Evolutionary conservation across 1,284 basidiomycete species (phyloP).

Genomic region (Malassezia japonica): DNA sequence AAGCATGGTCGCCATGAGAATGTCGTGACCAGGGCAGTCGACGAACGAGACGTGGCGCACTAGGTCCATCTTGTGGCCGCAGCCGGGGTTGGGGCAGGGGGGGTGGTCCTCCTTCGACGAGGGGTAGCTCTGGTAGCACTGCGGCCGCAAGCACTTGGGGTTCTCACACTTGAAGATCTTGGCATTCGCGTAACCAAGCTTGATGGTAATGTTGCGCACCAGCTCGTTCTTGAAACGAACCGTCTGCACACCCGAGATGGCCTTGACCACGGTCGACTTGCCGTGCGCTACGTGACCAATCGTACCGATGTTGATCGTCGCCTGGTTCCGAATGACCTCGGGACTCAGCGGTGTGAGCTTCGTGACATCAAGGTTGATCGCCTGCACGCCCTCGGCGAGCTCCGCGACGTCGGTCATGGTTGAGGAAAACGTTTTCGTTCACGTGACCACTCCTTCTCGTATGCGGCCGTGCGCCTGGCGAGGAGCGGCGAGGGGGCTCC

Average conservation of each 20-base stretch:
- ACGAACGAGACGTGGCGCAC: slow-evolving; percentile 76
- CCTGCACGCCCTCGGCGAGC: slow-evolving; percentile 13
- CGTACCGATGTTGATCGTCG: slow-evolving; percentile 51
- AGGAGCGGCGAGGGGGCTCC: too few species aligned
- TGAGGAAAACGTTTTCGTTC: background rate
- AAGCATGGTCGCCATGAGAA: slow-evolving; percentile 97
- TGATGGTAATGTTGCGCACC: slow-evolving; percentile 88
- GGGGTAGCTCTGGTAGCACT: slow-evolving; percentile 85
- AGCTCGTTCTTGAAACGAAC: slow-evolving; percentile 95
- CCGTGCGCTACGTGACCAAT: slow-evolving; percentile 60
- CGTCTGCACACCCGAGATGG: slow-evolving; percentile 97
- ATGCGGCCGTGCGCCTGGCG: background rate
- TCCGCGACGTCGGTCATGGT: slow-evolving; percentile 16
- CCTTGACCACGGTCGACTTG: slow-evolving; percentile 97
- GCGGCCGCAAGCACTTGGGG: slow-evolving; percentile 78
- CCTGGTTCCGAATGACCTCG: slow-evolving; percentile 96
- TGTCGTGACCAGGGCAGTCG: slow-evolving; percentile 56
- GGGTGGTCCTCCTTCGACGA: slow-evolving; percentile 89
- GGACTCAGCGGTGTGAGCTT: slow-evolving; percentile 79
- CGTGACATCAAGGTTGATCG: slow-evolving; percentile 24
- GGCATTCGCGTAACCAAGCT: slow-evolving; percentile 94
- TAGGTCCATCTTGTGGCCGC: slow-evolving; percentile 79
- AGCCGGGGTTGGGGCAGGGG: slow-evolving; percentile 83
- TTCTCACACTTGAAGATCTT: slow-evolving; percentile 99
- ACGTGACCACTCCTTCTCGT: slow-evolving; percentile 3